Base-by-base conservation (phyloP, 192 early-diverging fungal species). In the Coemansia umbellata region DNA sequence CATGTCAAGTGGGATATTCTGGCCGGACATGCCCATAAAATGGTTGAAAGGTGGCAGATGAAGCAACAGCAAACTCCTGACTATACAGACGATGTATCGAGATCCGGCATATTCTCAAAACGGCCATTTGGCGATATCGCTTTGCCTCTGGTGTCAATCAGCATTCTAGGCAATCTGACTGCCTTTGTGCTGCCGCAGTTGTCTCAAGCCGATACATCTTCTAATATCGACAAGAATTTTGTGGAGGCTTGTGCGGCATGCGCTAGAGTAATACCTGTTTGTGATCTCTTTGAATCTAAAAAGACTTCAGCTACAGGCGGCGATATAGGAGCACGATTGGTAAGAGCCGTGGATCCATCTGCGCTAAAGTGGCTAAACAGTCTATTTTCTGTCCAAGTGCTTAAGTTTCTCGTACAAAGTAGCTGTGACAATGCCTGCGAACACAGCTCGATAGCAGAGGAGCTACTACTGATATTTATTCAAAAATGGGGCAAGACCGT, bases 151-250 rank as follows among this genome's bases (percentile, higher is more conserved):
- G 39, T 48, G 8, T 64, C 72, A 5, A 63, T 68, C 45, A 74
- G 44, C 42, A 63, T 57, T 1, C 31, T 74, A 14, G 72, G 72
- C 15, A 74, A 74, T 28, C 56, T 74, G 55, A 40, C 65, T 8
- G 65, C 64, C 9, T 74, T 74, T 58, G 43, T 74, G 8, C 41
- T 56, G 11, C 72, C 72, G 10, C 64, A 56, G 48, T 55, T 74
- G 4, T 60, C 65, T 24, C 50, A 37, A 8, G 28, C 53, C n/a
- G 18, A 51, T 15, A 14, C 39, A 40, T 8, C 39, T 5, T 4
- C 39, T 37, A 8, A 31, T 15, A 23, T 74, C 5, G 55, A 57
- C 33, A 13, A 13, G n/a, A 37, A 32, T 4, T 74, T 60, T 40
- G 44, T 74, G 15, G 40, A 55, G 19, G 72, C 72, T 2, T 59